Conservation (phyloP, 1,139 yeast genomes). For the Scheffersomyces segobiensis region DNA sequence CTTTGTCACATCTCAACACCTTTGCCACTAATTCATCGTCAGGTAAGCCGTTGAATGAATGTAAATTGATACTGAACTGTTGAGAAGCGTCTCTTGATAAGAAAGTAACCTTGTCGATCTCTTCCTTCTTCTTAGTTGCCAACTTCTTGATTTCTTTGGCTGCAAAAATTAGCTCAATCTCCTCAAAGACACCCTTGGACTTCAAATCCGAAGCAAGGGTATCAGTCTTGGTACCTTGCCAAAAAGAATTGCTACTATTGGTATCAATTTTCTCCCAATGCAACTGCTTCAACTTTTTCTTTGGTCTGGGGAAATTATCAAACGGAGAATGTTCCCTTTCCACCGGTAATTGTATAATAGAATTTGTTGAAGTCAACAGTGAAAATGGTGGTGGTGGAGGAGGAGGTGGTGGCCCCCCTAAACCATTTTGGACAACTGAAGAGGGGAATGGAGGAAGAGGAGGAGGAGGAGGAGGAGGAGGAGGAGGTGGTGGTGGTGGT, state of each 20-base stretch:
- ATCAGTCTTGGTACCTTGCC: conserved; percentile 46
- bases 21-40: conserved; percentile 60
- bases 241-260: conserved; percentile 60
- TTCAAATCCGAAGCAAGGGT: conserved; percentile 59
- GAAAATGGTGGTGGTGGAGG: conserved; percentile 25
- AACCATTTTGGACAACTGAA: conserved; percentile 1
- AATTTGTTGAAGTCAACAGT: conserved; percentile 7
- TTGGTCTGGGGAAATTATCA: conserved; percentile 70
- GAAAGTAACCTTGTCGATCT: conserved; percentile 55
- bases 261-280: conserved; percentile 82
- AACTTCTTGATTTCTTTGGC: conserved; percentile 70
- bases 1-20: conserved; percentile 63
- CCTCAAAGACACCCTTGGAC: conserved; percentile 72
- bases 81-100: conserved; percentile 72
- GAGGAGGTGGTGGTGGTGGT: conserved; percentile 10
- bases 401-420: conserved; percentile 20
- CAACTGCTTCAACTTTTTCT: conserved; percentile 73
- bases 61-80: conserved; percentile 77
- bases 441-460: conserved; percentile 23
- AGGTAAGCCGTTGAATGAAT: conserved; percentile 52
- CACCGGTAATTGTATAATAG: conserved; percentile 6
- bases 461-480: conserved; percentile 22
- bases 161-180: conserved; percentile 73
- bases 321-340: conserved; percentile 35
- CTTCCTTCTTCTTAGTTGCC: conserved; percentile 49